Evolutionary conservation across 2,329 filamentous ascomycete genomes (phyloP), one percentile per base, ranked within the genome.

Genomic region (Diplodia sapinea): DNA sequence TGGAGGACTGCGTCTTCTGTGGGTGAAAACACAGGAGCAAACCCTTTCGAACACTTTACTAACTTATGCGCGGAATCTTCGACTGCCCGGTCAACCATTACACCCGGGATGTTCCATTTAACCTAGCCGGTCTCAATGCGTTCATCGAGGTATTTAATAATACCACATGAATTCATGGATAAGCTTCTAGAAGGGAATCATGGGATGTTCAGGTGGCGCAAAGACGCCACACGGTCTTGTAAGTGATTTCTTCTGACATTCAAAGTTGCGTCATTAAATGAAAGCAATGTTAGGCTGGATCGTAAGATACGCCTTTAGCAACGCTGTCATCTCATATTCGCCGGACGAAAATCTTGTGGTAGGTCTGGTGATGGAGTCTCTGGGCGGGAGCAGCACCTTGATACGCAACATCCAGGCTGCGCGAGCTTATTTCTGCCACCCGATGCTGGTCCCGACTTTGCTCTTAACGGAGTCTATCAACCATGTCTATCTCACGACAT

Each of bases 181-280:
- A 43, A n/a, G 17, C 1, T 8, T 43, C 0, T n/a, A 0, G 5
- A 4, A 2, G 1, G n/a, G 0, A 0, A n/a, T 7, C 1, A n/a
- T 7, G 40, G 13, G 15, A 1, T 43, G 15, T 43, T 43, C 3
- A 43, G 6, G 17, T 43, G 17, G 15, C 8, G 40, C 17, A 8
- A 43, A 17, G 40, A 43, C 15, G 17, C 40, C 3, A 0, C 15
- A 8, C n/a, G 40, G 17, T 2, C 3, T 3, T 43, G 40, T 43
- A 7, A 43, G 40, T 43, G 8, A 8, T 4, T 8, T 43, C 6
- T 17, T n/a, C 15, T 3, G 8, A 43, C 40, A 3, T 43, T 43
- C 8, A 6, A 43, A 17, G 0, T 40, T 40, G 5, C 3, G 17
- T 8, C 6, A 15, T 17, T 43, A 3, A 43, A 43, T 0, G 17